Evolutionary conservation across 345 rosid genomes (phyloP).

Genomic region (Syzygium aromaticum): DNA sequence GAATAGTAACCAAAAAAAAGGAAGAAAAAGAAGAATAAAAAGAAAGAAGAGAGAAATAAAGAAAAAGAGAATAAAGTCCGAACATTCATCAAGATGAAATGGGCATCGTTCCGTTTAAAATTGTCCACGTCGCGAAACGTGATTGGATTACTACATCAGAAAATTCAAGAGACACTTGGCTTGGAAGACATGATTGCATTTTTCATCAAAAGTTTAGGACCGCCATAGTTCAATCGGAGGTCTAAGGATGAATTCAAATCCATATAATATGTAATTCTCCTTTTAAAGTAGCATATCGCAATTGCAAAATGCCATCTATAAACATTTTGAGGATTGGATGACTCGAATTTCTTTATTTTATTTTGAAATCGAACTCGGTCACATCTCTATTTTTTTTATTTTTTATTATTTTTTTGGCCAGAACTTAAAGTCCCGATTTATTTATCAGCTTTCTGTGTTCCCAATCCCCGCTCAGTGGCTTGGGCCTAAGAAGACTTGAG

Average conservation of each 20-base stretch:
- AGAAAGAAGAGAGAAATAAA: too few species aligned
- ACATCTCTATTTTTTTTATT: not conserved
- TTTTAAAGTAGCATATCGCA: not conserved
- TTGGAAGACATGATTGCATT: not conserved
- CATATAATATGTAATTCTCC: not conserved
- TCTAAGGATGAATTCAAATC: not conserved
- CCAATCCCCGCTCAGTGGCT: not conserved
- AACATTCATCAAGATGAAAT: not conserved
- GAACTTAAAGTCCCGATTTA: not conserved
- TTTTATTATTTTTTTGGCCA: not conserved
- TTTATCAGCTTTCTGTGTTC: not conserved
- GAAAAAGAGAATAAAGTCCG: not conserved
- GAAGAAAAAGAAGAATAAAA: not conserved
- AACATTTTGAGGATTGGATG: not conserved
- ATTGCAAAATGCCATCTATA: not conserved
- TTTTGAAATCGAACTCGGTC: not conserved
- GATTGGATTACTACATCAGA: not conserved
- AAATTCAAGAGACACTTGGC: not conserved
- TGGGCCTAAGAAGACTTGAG: too few species aligned
- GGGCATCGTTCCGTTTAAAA: fast-evolving
- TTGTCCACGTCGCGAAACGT: fast-evolving
- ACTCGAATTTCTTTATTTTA: not conserved
- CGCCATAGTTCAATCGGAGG: not conserved
- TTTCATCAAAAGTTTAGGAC: not conserved
- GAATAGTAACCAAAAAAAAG: not conserved